Percentiles rank a stretch among this genome's conserved stretches.
Evolutionary conservation across 306 rosid genomes (phyloP).

Genomic region (Myrica gale): DNA sequence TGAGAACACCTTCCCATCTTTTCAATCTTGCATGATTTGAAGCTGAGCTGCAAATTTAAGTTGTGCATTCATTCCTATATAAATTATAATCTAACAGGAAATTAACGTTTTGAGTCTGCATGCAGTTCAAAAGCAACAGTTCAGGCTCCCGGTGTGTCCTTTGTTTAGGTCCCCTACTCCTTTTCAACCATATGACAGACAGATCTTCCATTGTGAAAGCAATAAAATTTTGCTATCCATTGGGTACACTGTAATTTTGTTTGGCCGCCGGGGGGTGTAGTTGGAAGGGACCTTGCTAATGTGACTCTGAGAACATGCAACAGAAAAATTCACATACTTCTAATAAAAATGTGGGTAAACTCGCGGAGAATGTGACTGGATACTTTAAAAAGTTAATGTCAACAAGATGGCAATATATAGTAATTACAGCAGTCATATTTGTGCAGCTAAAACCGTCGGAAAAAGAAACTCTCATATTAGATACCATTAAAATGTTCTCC

Average conservation of each 20-base stretch:
- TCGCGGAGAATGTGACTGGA: neutral
- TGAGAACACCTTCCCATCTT: neutral
- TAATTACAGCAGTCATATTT: neutral
- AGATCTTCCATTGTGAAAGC: no score
- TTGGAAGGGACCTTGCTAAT: no score
- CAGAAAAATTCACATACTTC: no score
- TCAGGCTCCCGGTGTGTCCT: neutral
- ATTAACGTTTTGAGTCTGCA: neutral
- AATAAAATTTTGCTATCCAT: no score
- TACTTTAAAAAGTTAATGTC: neutral
- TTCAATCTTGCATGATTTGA: neutral
- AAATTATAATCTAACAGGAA: neutral
- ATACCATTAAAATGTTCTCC: neutral
- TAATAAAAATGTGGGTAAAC: neutral
- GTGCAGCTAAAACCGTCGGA: neutral
- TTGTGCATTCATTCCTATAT: neutral
- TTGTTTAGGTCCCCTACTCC: neutral
- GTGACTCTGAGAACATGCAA: no score
- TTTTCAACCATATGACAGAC: neutral
- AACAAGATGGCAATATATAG: neutral
- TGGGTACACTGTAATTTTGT: no score
- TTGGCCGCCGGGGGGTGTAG: no score
- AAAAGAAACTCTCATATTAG: neutral
- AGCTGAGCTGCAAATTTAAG: neutral
- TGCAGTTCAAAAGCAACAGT: neutral